A percentile compares a stretch with the other conserved stretches of the same genome.
Conservation (phyloP, 176 grass and related monocot genomes). For the Avena atlantica region DNA sequence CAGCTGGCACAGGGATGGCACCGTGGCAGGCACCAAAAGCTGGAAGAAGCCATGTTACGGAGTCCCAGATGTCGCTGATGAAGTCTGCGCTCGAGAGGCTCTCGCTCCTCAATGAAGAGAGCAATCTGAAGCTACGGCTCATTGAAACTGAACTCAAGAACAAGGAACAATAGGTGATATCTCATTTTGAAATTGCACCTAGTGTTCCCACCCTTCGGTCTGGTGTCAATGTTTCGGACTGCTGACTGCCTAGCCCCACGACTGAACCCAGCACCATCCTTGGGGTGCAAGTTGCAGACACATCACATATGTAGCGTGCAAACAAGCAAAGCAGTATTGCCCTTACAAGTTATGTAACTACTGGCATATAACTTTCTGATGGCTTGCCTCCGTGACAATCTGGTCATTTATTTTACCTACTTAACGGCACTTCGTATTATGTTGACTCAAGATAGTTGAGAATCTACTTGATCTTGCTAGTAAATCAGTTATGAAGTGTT, state of each 20-base stretch:
- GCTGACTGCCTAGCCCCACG: too few species aligned
- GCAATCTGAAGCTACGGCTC: conserved; percentile 68
- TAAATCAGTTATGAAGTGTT: not conserved
- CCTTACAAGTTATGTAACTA: not conserved
- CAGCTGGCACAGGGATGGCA: conserved; percentile 16
- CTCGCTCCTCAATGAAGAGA: conserved; percentile 77
- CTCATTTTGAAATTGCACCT: not conserved
- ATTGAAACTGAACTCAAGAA: conserved; percentile 72
- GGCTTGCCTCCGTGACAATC: too few species aligned
- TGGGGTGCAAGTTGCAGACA: not conserved
- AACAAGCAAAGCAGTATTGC: not conserved
- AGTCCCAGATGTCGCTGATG: conserved; percentile 67
- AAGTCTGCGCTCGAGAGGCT: conserved; percentile 84
- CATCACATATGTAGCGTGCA: not conserved
- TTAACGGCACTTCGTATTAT: not conserved
- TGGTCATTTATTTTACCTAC: not conserved
- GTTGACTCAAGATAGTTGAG: not conserved
- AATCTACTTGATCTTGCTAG: not conserved
- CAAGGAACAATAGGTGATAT: conserved; percentile 55
- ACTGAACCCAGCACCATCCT: not conserved
- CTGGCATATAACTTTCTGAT: not conserved
- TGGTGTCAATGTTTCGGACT: not conserved
- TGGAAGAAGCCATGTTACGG: conserved; percentile 52
- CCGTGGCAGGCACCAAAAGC: conserved; percentile 43
- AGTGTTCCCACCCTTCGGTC: not conserved